Evolutionary conservation across 768 basidiomycete species (phyloP), one percentile per base, ranked within the genome.

Genomic region (Dacryopinax primogenitus): DNA sequence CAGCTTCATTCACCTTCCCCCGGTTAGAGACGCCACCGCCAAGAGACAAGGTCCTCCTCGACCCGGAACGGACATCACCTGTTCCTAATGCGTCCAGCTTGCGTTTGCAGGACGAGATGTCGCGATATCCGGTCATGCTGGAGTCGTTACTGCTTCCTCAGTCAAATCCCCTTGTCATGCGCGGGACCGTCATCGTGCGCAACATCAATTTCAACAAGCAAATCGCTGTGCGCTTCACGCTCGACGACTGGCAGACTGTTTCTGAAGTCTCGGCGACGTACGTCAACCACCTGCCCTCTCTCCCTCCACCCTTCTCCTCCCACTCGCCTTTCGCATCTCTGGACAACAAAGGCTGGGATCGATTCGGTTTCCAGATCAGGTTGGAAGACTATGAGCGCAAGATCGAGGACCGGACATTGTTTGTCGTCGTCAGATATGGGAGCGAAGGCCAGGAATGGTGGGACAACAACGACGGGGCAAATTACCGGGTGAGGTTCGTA

Each of bases 241-340:
- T 94, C 70, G 95, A 98, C 73, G 81, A 79, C 69, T 98, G 95
- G 95, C 91, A 92, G 74, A 99, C 95, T 51, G 94, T 91, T 66
- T 89, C 86, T 74, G 95, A 98, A 75, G 90, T 96, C 66, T 83
- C 86, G 0, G 93, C 86, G 28, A 84, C 82, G 62, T 87, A 90
- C 73, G 75, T 83, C 21, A 80, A 82, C 65, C 68, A 70, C 71
- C 69, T 72, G 68, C 41, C 61, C 7, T 58, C 51, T 30, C 51
- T 58, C 13, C 51, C 51, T 2, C 51, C 51, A 13, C 51, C 51
- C 23, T 58, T 58, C 51, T 28, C 26, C 51, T 7, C 51, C 51
- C 51, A 58, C 30, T 58, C 51, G 51, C 51, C 51, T 30, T 32
- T 58, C 26, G 30, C 51, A 3, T 30, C 51, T 13, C 11, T 58